Base-by-base conservation (phyloP, 495 filamentous ascomycete genomes). In the Aspergillus wentii region DNA sequence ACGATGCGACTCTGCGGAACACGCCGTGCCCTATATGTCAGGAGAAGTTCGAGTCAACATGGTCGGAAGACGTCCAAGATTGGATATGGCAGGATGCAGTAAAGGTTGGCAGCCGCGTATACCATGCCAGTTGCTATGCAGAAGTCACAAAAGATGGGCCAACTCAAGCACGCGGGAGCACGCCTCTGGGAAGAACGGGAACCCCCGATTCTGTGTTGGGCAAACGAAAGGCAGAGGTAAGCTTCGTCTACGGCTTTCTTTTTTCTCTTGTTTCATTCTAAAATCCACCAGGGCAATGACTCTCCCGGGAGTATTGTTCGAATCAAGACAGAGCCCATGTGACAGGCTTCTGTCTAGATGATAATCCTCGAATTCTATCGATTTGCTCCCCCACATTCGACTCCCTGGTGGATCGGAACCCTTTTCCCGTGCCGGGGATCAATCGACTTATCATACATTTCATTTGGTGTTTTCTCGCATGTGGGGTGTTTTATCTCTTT, bases 71-170 rank as follows among this genome's bases (percentile, higher is more conserved):
- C 43, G 85, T 80, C 14, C 88, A 96, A 57, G 88, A 97, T 43
- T 96, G 88, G 72, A 94, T 98, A 20, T 98, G 94, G 88, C 86
- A 85, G 67, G 91, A 98, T 60, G 85, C 92, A 1, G 68, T 85
- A 33, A 76, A 80, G 49, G 74, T 91, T 25, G 85, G 82, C n/a
- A 75, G 68, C 34, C 79, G 85, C 42, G 80, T 94, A 11, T 96
- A 86, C 40, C 92, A 98, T 62, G 88, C 85, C 15, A 92, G 77
- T 38, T 97, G 94, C 48, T 84, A 91, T 56, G 75, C 75, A 26
- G 91, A 97, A 64, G 85, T 88, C 6, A 84, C 73, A 41, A 85
- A 79, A 57, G 82, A 85, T 44, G 60, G 69, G 2, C 54, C 64
- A 17, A 41, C 52, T 8, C 52, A 58, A 21, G 44, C 40, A 16